Conservation (phyloP, 1,284 basidiomycete genomes). For the Cryptococcus deneoformans region DNA sequence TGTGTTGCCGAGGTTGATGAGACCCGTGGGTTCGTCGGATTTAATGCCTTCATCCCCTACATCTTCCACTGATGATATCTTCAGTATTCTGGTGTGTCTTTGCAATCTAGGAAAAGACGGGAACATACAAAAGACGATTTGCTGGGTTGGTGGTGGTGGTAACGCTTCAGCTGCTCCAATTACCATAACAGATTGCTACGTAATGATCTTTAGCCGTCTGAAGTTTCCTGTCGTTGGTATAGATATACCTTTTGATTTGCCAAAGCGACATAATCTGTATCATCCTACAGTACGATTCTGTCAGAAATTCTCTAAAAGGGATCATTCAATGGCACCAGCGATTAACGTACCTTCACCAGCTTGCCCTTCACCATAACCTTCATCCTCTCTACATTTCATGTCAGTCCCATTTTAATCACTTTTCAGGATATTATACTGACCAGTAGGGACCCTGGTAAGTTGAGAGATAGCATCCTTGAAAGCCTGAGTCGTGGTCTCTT, state of each 20-base stretch:
- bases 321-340: background rate
- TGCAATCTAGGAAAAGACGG: too few species aligned
- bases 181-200: slow-evolving; percentile 55
- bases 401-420: slow-evolving; percentile 1
- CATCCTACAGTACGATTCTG: slow-evolving; percentile 58
- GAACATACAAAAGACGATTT: slow-evolving; percentile 62
- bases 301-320: background rate
- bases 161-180: slow-evolving; percentile 90
- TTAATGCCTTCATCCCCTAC: slow-evolving; percentile 12
- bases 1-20: slow-evolving; percentile 43
- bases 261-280: slow-evolving; percentile 68
- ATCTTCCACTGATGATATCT: slow-evolving; percentile 8
- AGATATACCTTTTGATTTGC: slow-evolving; percentile 19
- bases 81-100: too few species aligned
- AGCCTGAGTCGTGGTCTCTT: slow-evolving; percentile 57
- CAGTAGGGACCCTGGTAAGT: slow-evolving; percentile 73
- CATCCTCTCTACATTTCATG: slow-evolving; percentile 66
- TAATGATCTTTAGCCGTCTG: too few species aligned
- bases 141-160: slow-evolving; percentile 77
- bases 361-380: slow-evolving; percentile 97
- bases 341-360: slow-evolving; percentile 41
- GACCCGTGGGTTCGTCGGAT: slow-evolving; percentile 51
- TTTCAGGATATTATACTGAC: slow-evolving; percentile 17
- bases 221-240: slow-evolving; percentile 9
- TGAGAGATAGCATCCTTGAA: slow-evolving; percentile 84